These are phyloP conservation scores for Leptodermis oblonga DNA, from an alignment of 257 asterid genomes.

Conservation along the genomic window DNA sequence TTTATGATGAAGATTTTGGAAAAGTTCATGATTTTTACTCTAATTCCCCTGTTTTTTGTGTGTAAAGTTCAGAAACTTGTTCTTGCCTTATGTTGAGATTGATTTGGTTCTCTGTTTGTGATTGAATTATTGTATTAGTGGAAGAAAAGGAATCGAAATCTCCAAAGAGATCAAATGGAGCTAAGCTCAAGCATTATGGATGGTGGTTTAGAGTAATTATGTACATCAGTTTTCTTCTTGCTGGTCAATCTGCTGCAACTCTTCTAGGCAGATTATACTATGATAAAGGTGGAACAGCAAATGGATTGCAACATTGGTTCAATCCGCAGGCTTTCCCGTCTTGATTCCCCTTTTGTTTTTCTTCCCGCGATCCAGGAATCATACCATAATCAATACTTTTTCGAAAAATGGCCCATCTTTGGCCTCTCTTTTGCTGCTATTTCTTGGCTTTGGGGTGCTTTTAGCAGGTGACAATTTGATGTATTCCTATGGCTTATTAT, in stretches of 20 bases:
- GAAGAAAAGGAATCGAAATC: slow-evolving; percentile 6
- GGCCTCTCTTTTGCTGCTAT: slow-evolving; percentile 14
- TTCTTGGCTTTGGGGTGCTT: slow-evolving; percentile 29
- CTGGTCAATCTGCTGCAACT: slow-evolving; percentile 36
- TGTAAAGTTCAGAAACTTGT: background rate
- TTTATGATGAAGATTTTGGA: no score
- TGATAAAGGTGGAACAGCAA: slow-evolving; percentile 41
- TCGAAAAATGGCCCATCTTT: slow-evolving; percentile 7
- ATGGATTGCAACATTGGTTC: slow-evolving; percentile 43
- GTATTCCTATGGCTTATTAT: slow-evolving; percentile 34
- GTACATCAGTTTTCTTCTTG: slow-evolving; percentile 23
- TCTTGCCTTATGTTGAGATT: background rate
- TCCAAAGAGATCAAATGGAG: background rate
- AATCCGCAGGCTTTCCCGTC: slow-evolving; percentile 33
- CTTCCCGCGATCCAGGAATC: slow-evolving; percentile 2
- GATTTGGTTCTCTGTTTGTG: slow-evolving; percentile 5
- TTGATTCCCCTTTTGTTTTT: slow-evolving; percentile 26
- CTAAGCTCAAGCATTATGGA: slow-evolving; percentile 1
- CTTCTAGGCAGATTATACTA: slow-evolving; percentile 35
- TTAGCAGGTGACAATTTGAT: slow-evolving; percentile 33
- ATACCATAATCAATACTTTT: background rate
- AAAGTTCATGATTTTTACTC: no score
- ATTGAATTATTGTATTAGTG: background rate
- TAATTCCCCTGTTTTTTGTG: no score
- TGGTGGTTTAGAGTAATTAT: slow-evolving; percentile 30